Percentiles rank a stretch among this genome's conserved stretches.
These are phyloP conservation scores for Vaccinium darrowii DNA, from an alignment of 148 eudicot species.

Conservation along the genomic window DNA sequence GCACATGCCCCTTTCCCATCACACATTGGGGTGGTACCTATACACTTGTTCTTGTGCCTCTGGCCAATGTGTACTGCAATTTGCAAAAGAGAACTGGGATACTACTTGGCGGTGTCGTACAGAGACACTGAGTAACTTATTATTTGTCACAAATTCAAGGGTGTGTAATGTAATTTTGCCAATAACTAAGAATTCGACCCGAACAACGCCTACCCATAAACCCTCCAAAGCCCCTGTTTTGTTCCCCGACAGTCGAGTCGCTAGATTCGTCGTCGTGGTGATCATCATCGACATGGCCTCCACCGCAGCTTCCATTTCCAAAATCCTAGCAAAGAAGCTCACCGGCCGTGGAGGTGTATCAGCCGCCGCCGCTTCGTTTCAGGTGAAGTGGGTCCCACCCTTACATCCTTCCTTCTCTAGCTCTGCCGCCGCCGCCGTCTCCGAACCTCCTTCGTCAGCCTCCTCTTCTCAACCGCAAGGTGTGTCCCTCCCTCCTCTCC, in stretches of 20 bases:
- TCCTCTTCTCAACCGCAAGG: slow-evolving; percentile 46
- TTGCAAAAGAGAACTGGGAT: too few species aligned
- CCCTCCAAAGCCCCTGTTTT: not conserved
- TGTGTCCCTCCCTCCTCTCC: slow-evolving; percentile 4
- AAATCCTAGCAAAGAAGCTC: slow-evolving; percentile 18
- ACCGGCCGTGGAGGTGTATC: slow-evolving; percentile 5
- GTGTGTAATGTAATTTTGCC: not conserved
- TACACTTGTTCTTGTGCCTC: too few species aligned
- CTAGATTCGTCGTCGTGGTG: not conserved
- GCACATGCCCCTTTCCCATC: too few species aligned
- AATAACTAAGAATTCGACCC: not conserved
- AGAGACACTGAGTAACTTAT: too few species aligned
- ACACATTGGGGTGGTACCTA: too few species aligned
- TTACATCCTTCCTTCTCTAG: slow-evolving; percentile 24
- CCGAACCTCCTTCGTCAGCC: slow-evolving; percentile 21
- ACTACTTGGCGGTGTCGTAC: too few species aligned
- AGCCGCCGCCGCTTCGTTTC: not conserved
- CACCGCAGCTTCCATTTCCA: slow-evolving; percentile 29
- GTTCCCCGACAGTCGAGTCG: not conserved
- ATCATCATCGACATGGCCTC: slow-evolving; percentile 8
- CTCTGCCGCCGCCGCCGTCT: slow-evolving; percentile 36
- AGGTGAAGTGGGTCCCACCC: slow-evolving; percentile 4
- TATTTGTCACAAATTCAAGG: too few species aligned
- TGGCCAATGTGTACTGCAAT: too few species aligned
- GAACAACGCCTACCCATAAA: not conserved